These are phyloP conservation scores for Raphidocelis subcapitata DNA, from an alignment of 139 green algal species.

Conservation along the genomic window DNA sequence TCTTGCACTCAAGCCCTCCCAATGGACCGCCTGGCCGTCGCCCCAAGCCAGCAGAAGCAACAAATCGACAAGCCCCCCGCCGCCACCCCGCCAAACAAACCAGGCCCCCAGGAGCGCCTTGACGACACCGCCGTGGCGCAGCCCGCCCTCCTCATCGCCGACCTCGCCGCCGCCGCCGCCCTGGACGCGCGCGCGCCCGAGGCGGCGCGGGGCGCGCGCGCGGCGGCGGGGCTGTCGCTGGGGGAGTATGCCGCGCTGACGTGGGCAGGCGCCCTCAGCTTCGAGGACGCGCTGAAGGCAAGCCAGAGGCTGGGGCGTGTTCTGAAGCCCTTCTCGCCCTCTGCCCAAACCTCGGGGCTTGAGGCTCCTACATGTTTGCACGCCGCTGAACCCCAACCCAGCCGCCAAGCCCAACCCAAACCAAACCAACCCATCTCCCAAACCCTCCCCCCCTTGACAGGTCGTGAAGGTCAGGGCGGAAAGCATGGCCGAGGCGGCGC, in stretches of 20 bases:
- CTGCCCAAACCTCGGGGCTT: not conserved
- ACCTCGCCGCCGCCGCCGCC: constrained; percentile 60
- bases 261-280: constrained; percentile 80
- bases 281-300: constrained; percentile 89
- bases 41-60: too few species aligned
- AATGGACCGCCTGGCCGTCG: too few species aligned
- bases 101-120: constrained; percentile 82
- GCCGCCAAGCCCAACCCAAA: not conserved
- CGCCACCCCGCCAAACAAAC: not conserved
- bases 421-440: not conserved
- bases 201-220: constrained; percentile 37
- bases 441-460: constrained; percentile 9
- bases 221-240: constrained; percentile 80
- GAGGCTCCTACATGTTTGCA: too few species aligned
- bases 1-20: too few species aligned
- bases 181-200: constrained; percentile 6
- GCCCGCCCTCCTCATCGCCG: constrained; percentile 89
- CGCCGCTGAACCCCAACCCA: too few species aligned
- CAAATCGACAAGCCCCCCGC: too few species aligned
- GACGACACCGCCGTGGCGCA: constrained; percentile 79
- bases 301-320: not conserved
- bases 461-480: constrained; percentile 84
- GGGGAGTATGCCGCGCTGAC: constrained; percentile 93
- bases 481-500: constrained; percentile 79
- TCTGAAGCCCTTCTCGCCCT: not conserved